Evolutionary conservation across 2,329 filamentous ascomycete genomes (phyloP).

Genomic region (Phoma sp.): DNA sequence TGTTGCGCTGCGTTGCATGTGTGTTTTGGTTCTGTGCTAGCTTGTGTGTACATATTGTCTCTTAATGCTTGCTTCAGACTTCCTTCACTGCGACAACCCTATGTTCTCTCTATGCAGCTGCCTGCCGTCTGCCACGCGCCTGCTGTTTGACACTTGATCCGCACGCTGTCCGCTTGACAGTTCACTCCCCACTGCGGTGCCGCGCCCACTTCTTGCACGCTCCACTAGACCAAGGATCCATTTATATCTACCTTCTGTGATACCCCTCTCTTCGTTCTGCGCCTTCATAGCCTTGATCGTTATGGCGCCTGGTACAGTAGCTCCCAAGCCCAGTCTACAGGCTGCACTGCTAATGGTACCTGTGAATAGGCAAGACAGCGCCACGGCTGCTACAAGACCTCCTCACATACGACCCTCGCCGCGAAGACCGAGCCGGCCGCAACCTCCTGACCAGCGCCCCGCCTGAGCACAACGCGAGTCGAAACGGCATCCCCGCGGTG

Average conservation of each 20-base stretch:
- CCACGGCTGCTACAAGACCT: constrained; percentile 60
- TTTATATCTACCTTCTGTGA: background rate
- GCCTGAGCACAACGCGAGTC: constrained; percentile 55
- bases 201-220: constrained; percentile 6
- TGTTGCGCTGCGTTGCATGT: background rate
- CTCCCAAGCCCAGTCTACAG: constrained; percentile 2
- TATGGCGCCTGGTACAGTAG: constrained; percentile 33
- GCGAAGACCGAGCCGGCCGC: constrained; percentile 52
- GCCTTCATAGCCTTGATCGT: constrained; percentile 14
- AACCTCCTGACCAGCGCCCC: constrained; percentile 66
- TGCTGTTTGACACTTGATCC: constrained; percentile 20
- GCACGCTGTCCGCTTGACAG: constrained; percentile 19
- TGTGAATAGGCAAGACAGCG: constrained; percentile 56
- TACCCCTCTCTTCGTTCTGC: background rate
- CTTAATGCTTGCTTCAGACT: constrained; percentile 6
- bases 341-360: constrained; percentile 17
- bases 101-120: constrained; percentile 2
- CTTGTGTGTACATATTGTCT: background rate
- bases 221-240: constrained; percentile 3
- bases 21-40: background rate
- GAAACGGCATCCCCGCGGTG: constrained; percentile 40
- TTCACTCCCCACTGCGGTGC: constrained; percentile 5
- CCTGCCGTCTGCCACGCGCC: constrained; percentile 26
- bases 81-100: constrained; percentile 4
- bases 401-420: constrained; percentile 57